A percentile compares a stretch with the other conserved stretches of the same genome.
These are phyloP conservation scores for Saccharomyces cerevisiae DNA, from an alignment of 805 yeast species.

Conservation along the genomic window DNA sequence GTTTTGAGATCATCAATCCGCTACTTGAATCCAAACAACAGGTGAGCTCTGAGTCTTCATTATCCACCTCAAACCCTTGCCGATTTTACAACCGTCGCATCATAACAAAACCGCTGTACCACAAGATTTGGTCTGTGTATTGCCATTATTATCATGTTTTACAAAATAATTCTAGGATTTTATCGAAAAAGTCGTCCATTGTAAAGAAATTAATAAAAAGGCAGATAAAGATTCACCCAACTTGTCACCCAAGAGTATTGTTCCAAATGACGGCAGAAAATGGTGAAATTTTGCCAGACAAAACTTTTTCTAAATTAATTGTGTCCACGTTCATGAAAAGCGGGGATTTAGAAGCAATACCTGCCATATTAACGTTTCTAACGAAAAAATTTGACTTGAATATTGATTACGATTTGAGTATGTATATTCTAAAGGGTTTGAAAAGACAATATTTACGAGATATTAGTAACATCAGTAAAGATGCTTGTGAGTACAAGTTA, in stretches of 20 bases:
- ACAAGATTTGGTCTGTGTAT: constrained; percentile 28
- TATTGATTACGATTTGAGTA: constrained; percentile 2
- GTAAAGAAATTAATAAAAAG: constrained; percentile 4
- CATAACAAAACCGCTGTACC: constrained; percentile 22
- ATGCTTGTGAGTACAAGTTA: constrained; percentile 4
- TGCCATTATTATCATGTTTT: constrained; percentile 12
- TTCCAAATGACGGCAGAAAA: constrained; percentile 13
- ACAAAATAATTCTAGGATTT: constrained; percentile 9
- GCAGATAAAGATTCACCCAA: constrained; percentile 9
- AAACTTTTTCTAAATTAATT: constrained; percentile 10
- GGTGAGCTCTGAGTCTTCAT: constrained; percentile 5
- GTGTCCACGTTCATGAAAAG: constrained; percentile 14
- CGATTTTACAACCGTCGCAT: constrained; percentile 5
- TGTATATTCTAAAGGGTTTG: constrained; percentile 18
- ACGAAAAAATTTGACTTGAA: constrained; percentile 11
- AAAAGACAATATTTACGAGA: constrained; percentile 12
- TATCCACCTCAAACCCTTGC: neutral
- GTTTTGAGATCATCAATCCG: constrained; percentile 30
- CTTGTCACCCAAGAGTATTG: constrained; percentile 7
- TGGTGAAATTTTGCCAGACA: constrained; percentile 19
- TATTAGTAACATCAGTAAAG: neutral
- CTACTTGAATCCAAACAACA: constrained; percentile 16
- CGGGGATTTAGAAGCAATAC: constrained; percentile 21
- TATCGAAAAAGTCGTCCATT: constrained; percentile 7
- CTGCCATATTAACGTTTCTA: constrained; percentile 16